phyloP scores from a whole-genome alignment of 495 filamentous ascomycete genomes.

The Xeromyces bisporus region DNA sequence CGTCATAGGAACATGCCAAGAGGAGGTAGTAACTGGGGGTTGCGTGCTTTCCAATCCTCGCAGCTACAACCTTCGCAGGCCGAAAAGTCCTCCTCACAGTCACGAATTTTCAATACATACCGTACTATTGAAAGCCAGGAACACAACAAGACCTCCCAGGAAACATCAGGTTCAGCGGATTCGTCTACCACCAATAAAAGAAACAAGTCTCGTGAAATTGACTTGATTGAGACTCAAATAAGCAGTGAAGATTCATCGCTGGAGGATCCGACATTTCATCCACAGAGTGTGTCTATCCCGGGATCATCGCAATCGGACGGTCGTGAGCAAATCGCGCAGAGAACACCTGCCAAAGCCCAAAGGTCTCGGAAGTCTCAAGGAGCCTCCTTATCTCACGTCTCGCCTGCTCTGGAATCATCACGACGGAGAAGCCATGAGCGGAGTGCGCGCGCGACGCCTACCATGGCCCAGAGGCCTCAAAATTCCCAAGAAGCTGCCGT shows the following conservation, averaged over 20 bases:
- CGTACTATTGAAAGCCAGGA: conserved; percentile 9
- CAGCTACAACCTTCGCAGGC: conserved; percentile 11
- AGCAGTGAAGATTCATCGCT: conserved; percentile 7
- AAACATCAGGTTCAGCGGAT: conserved; percentile 2
- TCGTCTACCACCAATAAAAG: conserved; percentile 2
- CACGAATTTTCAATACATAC: conserved; percentile 20
- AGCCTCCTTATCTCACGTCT: no score
- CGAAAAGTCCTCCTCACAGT: conserved; percentile 23
- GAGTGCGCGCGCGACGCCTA: conserved; percentile 1
- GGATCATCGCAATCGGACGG: no score
- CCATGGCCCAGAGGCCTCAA: no score
- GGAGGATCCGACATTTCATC: no score
- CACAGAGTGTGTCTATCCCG: no score
- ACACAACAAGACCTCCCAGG: conserved; percentile 10
- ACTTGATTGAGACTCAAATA: conserved; percentile 12
- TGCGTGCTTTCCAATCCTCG: no score
- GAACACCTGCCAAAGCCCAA: no score
- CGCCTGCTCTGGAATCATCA: conserved; percentile 14
- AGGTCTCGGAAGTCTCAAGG: no score
- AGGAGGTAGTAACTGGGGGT: no score
- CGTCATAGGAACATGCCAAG: no score
- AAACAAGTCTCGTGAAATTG: conserved; percentile 3
- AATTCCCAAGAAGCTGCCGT: no score
- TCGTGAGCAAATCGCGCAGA: no score
- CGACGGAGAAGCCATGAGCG: conserved; percentile 7